Evolutionary conservation across 2,329 filamentous ascomycete genomes (phyloP).

Genomic region (Penicillium vulpinum): DNA sequence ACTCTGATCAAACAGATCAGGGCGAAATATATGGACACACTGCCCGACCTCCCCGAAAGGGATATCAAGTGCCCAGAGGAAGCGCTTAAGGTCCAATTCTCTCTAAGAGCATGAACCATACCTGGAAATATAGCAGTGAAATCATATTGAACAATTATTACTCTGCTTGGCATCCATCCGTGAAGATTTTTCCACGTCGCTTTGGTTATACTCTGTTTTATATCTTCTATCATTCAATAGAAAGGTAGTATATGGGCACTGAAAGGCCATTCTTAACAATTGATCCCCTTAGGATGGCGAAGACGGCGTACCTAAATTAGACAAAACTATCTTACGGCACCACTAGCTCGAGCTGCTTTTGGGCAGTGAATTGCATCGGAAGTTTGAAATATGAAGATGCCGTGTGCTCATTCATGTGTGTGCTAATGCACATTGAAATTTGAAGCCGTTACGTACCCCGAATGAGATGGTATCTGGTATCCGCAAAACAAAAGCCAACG

Average conservation of each 20-base stretch:
- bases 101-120: not conserved
- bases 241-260: too few relatives aligned
- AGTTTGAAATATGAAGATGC: not conserved
- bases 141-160: not conserved
- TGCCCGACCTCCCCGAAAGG: conserved; percentile 10
- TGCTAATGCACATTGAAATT: not conserved
- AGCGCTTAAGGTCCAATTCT: not conserved
- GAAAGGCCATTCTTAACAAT: too few relatives aligned
- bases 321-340: not conserved
- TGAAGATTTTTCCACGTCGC: too few relatives aligned
- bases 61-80: not conserved
- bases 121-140: not conserved
- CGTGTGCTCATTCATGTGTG: not conserved
- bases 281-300: too few relatives aligned
- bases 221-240: too few relatives aligned
- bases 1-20: conserved; percentile 8
- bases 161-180: not conserved
- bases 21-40: conserved; percentile 8
- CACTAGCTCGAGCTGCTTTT: not conserved
- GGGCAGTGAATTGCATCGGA: not conserved
- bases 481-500: not conserved
- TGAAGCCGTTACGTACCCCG: not conserved
- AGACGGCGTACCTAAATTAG: too few relatives aligned
- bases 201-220: not conserved
- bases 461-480: conserved; percentile 6